Conservation (phyloP, 768 basidiomycete species). For the Psilocybe cyanescens region DNA sequence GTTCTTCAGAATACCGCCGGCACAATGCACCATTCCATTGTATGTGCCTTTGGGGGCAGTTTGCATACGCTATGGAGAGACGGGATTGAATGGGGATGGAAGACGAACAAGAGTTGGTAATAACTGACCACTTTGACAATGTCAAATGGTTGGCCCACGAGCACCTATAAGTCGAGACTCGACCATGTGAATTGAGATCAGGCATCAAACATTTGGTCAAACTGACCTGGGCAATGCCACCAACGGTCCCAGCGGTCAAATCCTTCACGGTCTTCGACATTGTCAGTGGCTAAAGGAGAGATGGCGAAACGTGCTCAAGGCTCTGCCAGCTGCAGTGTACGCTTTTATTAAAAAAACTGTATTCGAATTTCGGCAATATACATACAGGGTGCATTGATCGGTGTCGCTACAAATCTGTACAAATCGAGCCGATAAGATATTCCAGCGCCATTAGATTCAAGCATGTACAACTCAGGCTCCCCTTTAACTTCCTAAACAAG, state of each 20-base stretch:
- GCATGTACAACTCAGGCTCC: conserved; percentile 7
- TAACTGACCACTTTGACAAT: conserved; percentile 92
- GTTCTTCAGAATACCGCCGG: conserved; percentile 85
- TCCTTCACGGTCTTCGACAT: conserved; percentile 83
- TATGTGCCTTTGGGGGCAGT: conserved; percentile 91
- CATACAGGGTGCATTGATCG: conserved; percentile 6
- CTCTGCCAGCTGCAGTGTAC: conserved; percentile 6
- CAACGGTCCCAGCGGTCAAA: conserved; percentile 87
- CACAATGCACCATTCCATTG: conserved; percentile 85
- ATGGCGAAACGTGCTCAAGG: conserved; percentile 10
- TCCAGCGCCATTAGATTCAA: conserved; percentile 16
- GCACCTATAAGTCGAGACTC: conserved; percentile 50
- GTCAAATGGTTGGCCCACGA: conserved; percentile 95
- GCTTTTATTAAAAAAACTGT: conserved; percentile 1
- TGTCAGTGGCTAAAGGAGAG: conserved; percentile 17
- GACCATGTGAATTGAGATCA: conserved; percentile 21
- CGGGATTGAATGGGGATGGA: neutral
- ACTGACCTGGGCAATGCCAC: conserved; percentile 83
- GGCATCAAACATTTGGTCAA: conserved; percentile 1
- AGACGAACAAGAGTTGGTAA: neutral
- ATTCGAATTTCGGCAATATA: neutral
- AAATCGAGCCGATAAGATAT: conserved; percentile 36
- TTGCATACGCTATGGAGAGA: conserved; percentile 79
- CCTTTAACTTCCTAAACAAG: neutral
- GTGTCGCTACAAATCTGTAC: conserved; percentile 30